phyloP scores from a whole-genome alignment of 352 stramenopile species.

The Achlya hypogyna region DNA sequence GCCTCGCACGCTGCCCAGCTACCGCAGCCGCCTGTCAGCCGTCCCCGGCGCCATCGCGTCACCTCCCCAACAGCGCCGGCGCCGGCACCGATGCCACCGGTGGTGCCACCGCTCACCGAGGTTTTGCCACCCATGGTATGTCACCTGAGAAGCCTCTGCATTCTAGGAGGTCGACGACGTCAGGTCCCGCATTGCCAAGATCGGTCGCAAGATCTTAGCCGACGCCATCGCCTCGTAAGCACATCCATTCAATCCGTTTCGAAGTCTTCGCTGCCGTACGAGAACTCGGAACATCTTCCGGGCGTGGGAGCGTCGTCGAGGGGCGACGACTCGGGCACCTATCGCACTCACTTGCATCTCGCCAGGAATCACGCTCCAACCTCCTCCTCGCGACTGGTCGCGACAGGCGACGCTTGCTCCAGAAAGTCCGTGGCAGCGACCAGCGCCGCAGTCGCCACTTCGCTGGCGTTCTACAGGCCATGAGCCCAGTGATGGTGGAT shows the following conservation, averaged over 20 bases:
- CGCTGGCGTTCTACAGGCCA: no score
- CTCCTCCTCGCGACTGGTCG: background rate
- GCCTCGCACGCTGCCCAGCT: constrained; percentile 34
- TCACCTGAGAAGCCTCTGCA: background rate
- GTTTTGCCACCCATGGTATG: background rate
- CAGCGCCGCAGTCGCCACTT: no score
- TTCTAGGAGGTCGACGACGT: constrained; percentile 20
- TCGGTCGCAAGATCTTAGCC: constrained; percentile 57
- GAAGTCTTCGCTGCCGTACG: constrained; percentile 50
- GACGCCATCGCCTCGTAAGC: constrained; percentile 38
- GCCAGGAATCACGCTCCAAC: constrained; percentile 9
- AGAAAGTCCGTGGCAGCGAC: no score
- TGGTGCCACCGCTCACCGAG: constrained; percentile 9
- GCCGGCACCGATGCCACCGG: no score
- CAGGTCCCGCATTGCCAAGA: constrained; percentile 50
- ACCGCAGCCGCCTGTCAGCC: constrained; percentile 34
- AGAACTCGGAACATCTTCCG: constrained; percentile 22
- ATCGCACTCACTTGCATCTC: background rate
- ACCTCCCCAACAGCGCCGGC: constrained; percentile 34
- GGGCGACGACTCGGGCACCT: background rate
- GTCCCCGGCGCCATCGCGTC: constrained; percentile 38
- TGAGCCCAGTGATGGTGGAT: background rate
- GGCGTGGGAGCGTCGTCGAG: constrained; percentile 24
- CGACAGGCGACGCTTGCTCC: background rate
- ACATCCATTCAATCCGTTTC: constrained; percentile 32